Evolutionary conservation across 768 basidiomycete species (phyloP).

Genomic region (Suillus bovinus): DNA sequence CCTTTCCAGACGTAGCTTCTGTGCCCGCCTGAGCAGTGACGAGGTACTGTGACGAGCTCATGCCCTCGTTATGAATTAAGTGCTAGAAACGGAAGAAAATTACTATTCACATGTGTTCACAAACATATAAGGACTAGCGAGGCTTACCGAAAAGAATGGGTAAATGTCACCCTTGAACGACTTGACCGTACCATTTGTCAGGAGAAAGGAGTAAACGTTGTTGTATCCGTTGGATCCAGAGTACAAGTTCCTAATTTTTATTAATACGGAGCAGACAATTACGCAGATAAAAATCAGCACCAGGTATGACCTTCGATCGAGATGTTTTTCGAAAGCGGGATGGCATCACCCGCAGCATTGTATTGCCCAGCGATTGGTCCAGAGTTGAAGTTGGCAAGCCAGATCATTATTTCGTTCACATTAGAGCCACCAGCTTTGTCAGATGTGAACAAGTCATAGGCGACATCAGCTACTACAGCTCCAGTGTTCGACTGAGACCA

Average conservation of each 20-base stretch:
- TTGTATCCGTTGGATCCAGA: conserved; percentile 55
- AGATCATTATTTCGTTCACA: conserved; percentile 58
- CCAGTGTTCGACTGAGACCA: conserved; percentile 52
- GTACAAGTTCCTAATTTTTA: conserved; percentile 49
- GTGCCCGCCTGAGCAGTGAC: conserved; percentile 61
- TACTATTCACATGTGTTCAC: not conserved
- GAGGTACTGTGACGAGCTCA: conserved; percentile 56
- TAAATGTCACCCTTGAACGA: conserved; percentile 57
- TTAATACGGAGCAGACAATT: not conserved
- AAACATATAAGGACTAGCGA: not conserved
- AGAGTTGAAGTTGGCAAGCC: conserved; percentile 60
- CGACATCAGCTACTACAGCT: conserved; percentile 53
- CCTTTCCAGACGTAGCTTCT: conserved; percentile 60
- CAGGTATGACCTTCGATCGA: conserved; percentile 52
- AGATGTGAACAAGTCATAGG: conserved; percentile 68
- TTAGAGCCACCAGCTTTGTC: conserved; percentile 46
- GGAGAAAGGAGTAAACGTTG: conserved; percentile 51
- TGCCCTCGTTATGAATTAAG: conserved; percentile 44
- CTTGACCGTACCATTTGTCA: conserved; percentile 36
- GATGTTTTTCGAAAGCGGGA: conserved; percentile 44
- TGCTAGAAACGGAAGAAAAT: conserved; percentile 37
- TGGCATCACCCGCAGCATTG: conserved; percentile 44
- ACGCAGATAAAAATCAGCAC: conserved; percentile 26
- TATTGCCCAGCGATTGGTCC: conserved; percentile 59
- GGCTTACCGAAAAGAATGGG: conserved; percentile 47